A percentile compares a stretch with the other conserved stretches of the same genome.
Conservation (phyloP, 768 basidiomycete species). For the Collybia nuda region DNA sequence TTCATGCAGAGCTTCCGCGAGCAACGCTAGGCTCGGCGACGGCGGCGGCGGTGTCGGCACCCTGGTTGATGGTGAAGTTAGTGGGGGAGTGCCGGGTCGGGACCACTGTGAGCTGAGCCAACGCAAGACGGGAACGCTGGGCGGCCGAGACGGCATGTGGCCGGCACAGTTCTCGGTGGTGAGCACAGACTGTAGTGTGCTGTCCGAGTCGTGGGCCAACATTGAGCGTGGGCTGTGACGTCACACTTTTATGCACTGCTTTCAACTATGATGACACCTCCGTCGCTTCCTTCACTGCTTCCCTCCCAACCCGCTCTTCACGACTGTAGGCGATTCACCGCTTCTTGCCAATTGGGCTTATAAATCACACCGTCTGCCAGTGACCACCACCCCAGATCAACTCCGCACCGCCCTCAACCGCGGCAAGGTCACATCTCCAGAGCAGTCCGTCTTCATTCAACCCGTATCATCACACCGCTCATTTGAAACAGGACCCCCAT, state of each 20-base stretch:
- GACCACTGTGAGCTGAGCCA: conserved; percentile 38
- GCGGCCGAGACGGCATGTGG: conserved; percentile 10
- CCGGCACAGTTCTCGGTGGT: too few species aligned
- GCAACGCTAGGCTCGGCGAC: conserved; percentile 36
- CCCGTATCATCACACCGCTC: not conserved
- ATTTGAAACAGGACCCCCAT: conserved; percentile 61
- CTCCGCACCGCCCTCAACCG: conserved; percentile 41
- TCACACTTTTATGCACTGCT: conserved; percentile 19
- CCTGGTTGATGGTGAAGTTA: too few species aligned
- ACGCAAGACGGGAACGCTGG: conserved; percentile 36
- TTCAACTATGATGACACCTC: not conserved
- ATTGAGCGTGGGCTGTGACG: conserved; percentile 24
- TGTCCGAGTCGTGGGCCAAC: conserved; percentile 4
- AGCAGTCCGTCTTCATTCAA: conserved; percentile 49
- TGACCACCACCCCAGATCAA: conserved; percentile 53
- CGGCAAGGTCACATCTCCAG: conserved; percentile 63
- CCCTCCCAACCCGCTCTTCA: conserved; percentile 47
- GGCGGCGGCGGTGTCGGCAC: conserved; percentile 34
- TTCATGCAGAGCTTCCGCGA: conserved; percentile 48
- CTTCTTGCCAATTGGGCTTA: too few species aligned
- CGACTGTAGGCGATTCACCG: conserved; percentile 39
- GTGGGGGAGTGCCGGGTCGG: conserved; percentile 8
- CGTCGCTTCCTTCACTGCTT: conserved; percentile 47
- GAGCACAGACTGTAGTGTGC: conserved; percentile 1
- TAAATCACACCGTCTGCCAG: conserved; percentile 29